phyloP scores from a whole-genome alignment of 768 basidiomycete genomes.

The Naganishia vishniacii region DNA sequence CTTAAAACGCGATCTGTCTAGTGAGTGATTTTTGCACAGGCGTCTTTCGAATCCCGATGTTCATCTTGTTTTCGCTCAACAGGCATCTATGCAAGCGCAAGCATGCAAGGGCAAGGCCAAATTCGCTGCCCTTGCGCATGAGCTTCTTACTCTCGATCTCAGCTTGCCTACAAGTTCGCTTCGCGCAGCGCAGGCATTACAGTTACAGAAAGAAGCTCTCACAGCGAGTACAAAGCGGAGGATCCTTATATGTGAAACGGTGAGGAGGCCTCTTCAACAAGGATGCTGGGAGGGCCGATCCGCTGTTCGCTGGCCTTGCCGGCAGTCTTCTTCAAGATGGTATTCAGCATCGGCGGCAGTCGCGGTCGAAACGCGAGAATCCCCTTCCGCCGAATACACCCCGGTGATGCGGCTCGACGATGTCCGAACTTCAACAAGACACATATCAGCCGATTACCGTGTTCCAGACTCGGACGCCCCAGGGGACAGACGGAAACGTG shows the following conservation, averaged over 20 bases:
- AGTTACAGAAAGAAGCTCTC: conserved; percentile 2
- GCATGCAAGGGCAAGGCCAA: conserved; percentile 21
- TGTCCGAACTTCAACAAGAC: neutral
- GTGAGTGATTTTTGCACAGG: neutral
- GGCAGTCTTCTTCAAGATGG: neutral
- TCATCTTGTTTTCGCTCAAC: neutral
- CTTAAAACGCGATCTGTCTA: neutral
- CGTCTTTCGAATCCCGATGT: neutral
- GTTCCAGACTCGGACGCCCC: neutral
- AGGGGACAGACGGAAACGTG: neutral
- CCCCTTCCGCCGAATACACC: neutral
- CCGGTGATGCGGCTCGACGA: neutral
- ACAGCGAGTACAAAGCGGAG: neutral
- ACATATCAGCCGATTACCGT: too few species aligned
- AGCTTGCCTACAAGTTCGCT: conserved; percentile 7
- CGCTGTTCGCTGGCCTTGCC: neutral
- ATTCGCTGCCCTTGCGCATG: conserved; percentile 19
- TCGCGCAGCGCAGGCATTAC: conserved; percentile 1
- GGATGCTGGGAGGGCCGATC: neutral
- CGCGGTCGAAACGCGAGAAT: neutral
- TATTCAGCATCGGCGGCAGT: conserved; percentile 13
- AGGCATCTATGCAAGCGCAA: conserved; percentile 20
- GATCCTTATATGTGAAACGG: neutral
- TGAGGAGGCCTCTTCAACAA: neutral
- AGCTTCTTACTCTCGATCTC: conserved; percentile 18